Evolutionary conservation across 139 green algal genomes (phyloP), one percentile per base, ranked within the genome.

Genomic region (Dunaliella primolecta): DNA sequence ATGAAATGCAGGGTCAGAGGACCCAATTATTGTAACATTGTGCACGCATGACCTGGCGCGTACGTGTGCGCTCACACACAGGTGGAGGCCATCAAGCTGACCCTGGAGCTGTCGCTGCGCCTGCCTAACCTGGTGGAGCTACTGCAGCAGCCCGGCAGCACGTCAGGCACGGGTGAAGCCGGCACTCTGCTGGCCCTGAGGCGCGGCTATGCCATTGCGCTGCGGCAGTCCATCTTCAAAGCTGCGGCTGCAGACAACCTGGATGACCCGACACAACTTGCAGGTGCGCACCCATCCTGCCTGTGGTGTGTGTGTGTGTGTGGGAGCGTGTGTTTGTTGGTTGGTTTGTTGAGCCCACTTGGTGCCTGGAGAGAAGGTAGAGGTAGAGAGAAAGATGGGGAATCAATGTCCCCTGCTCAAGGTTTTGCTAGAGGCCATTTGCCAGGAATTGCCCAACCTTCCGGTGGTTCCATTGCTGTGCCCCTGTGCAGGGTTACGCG

Each of bases 61-160:
- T n/a, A n/a, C n/a, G n/a, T n/a, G n/a, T n/a, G n/a, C n/a, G n/a
- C n/a, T n/a, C n/a, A n/a, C n/a, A n/a, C 71, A 2, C 89, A 93
- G 87, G 78, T 90, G 0, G 87, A 94, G 88, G 89, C 94, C 0
- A 78, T 96, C n/a, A 86, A 85, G 21, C 78, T 96, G 2, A 55
- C 91, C 0, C 57, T 83, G 32, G 77, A 89, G 81, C 36, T 94
- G 1, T 74, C 78, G 36, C 81, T 84, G 32, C 88, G 93, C 30
- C 82, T 93, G 32, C 91, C 90, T n/a, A 79, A 92, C 78, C 76
- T 96, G n/a, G 87, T 94, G 37, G 83, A 90, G 31, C 83, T 95
- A n/a, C 85, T 96, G 77, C 85, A 87, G 78, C 70, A 77, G 1
- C 25, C 25, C 2, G n/a, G 38, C 3, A 35, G 32, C 33, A 71